phyloP scores from a whole-genome alignment of 73 alveolate species.

The Breviolum minutum region DNA sequence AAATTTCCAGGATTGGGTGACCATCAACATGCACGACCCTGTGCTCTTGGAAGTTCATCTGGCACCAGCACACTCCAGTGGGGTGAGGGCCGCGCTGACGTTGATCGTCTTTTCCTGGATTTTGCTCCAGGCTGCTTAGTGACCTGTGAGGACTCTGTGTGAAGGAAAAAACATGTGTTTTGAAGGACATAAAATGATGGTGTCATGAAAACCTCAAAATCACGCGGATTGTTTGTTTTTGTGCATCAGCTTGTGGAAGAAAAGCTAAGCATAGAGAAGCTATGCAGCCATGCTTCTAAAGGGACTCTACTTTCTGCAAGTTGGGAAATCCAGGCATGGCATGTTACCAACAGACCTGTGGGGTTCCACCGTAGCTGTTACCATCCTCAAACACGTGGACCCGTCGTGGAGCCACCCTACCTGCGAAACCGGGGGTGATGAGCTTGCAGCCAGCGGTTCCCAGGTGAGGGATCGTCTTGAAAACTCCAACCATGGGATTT shows the following conservation, averaged over 20 bases:
- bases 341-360: not conserved
- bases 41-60: conserved; percentile 18
- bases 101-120: not conserved
- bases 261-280: no score
- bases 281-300: no score
- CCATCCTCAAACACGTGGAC: no score
- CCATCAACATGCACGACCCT: conserved; percentile 88
- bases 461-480: no score
- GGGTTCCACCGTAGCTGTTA: not conserved
- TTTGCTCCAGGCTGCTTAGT: not conserved
- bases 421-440: conserved; percentile 4
- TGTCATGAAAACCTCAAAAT: no score
- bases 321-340: no score
- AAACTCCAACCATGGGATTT: no score
- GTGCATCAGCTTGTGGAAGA: no score
- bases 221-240: no score
- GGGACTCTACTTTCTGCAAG: no score
- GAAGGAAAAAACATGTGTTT: not conserved
- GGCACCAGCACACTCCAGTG: not conserved
- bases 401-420: not conserved
- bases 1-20: conserved; percentile 23
- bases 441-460: conserved; percentile 46
- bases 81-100: not conserved
- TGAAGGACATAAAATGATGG: not conserved
- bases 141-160: not conserved